Evolutionary conservation across 176 grass and related monocot genomes (phyloP).

Genomic region (Chrysopogon serrulatus): DNA sequence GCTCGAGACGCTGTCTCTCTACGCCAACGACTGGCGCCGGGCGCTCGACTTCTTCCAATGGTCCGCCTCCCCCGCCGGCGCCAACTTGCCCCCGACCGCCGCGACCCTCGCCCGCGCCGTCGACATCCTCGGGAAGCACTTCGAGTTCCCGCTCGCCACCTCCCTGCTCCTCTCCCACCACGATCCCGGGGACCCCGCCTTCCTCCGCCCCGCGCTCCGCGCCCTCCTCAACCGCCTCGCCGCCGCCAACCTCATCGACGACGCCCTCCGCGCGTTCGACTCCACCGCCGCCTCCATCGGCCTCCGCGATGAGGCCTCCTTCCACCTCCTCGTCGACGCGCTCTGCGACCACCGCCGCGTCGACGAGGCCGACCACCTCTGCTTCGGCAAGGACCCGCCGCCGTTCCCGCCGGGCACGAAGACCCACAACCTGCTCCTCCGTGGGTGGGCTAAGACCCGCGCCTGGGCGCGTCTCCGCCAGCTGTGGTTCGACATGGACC

Average conservation of each 20-base stretch:
- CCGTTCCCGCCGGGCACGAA: constrained; percentile 61
- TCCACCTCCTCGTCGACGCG: constrained; percentile 75
- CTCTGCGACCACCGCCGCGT: constrained; percentile 80
- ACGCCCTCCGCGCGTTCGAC: constrained; percentile 40
- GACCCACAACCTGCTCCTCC: constrained; percentile 79
- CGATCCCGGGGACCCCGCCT: constrained; percentile 34
- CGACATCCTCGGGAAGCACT: constrained; percentile 90
- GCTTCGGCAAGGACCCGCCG: constrained; percentile 40
- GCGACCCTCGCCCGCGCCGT: constrained; percentile 55
- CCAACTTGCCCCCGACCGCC: constrained; percentile 40
- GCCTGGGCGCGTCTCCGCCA: constrained; percentile 58
- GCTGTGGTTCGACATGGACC: constrained; percentile 93
- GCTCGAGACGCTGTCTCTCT: constrained; percentile 67
- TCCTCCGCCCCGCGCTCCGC: constrained; percentile 54
- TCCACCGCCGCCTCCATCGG: constrained; percentile 28
- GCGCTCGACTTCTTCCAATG: constrained; percentile 91
- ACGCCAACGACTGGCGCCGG: constrained; percentile 77
- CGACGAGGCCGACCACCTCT: constrained; percentile 71
- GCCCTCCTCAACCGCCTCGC: constrained; percentile 57
- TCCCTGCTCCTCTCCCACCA: constrained; percentile 67
- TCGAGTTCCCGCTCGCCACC: constrained; percentile 66
- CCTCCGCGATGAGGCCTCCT: constrained; percentile 53
- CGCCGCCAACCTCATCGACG: constrained; percentile 46
- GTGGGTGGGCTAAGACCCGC: constrained; percentile 70
- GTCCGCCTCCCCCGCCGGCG: constrained; percentile 42